Base-by-base conservation (phyloP, 306 rosid genomes). In the Dryas drummondii region DNA sequence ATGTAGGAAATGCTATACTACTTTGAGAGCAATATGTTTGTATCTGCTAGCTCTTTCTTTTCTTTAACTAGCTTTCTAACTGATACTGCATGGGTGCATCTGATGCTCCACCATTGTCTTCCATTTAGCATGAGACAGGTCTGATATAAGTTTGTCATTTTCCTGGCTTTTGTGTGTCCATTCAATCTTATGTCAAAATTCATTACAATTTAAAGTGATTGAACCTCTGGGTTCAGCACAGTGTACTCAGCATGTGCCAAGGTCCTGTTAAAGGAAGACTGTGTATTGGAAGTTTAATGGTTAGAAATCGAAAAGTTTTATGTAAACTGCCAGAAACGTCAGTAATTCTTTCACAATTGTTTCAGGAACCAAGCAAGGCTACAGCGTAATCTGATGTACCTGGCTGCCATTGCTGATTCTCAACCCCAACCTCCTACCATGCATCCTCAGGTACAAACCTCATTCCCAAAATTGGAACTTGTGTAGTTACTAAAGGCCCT, bases 361-460 rank as follows among this genome's bases (percentile, higher is more conserved):
- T 73, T 54, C 88, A 94, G 99, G 91, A 92, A 90, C 84, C 99
- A 96, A 78, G 99, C 99, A 55, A 90, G 92, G 86, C 87, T 96
- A 15, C 99, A 96, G 89, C 67, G 99, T 60, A 94, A 94, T 86
- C 96, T 94, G 65, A 94, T 94, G 97, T 94, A 94, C 85, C 84
- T 94, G 14, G 99, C 99, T 75, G 99, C 99, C 69, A 94, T 94
- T 68, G 99, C 99, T 76, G 99, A 94, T 85, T 94, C 99, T 75
- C 99, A 94, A 80, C 99, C 99, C 64, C 99, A 94, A 79, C 96
- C 97, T 61, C 90, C 96, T 40, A 75, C 87, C 51, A 87, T 94
- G 87, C 79, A 90, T 51, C 85, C 96, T 71, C 99, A 94, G 97
- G 99, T 94, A 86, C 57, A 76, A 2, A 5, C 54, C 27, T 14